Evolutionary conservation across 1,284 basidiomycete genomes (phyloP).

Genomic region (Ustilago shanxiensis): DNA sequence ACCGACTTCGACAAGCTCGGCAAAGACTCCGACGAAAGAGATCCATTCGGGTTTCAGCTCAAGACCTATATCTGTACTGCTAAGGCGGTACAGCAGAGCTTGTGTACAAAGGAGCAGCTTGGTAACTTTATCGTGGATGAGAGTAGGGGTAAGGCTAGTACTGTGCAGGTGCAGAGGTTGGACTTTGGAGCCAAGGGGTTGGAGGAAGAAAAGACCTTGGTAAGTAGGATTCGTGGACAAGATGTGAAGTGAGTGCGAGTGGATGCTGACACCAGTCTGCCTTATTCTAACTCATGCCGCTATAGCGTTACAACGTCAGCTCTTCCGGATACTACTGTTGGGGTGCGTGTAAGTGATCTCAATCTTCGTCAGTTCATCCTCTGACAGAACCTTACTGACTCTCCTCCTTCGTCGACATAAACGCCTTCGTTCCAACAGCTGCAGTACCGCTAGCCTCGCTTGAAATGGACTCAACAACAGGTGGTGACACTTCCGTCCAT

Average conservation of each 20-base stretch:
- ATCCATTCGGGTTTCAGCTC: slow-evolving; percentile 65
- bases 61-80: slow-evolving; percentile 77
- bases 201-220: slow-evolving; percentile 26
- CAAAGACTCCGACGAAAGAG: slow-evolving; percentile 70
- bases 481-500: slow-evolving; percentile 71
- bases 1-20: slow-evolving; percentile 86
- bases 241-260: not conserved
- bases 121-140: slow-evolving; percentile 64
- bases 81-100: slow-evolving; percentile 40
- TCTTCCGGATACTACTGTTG: slow-evolving; percentile 96
- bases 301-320: slow-evolving; percentile 77
- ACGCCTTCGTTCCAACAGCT: slow-evolving; percentile 73
- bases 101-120: slow-evolving; percentile 52
- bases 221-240: slow-evolving; percentile 12
- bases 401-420: not conserved
- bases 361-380: not conserved
- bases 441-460: slow-evolving; percentile 84
- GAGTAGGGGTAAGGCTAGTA: slow-evolving; percentile 20
- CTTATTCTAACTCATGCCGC: not conserved
- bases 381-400: not conserved
- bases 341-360: slow-evolving; percentile 74
- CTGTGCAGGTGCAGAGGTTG: slow-evolving; percentile 52
- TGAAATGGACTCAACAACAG: slow-evolving; percentile 41
- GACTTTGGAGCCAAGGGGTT: slow-evolving; percentile 48
- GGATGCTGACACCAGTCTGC: not conserved